These are phyloP conservation scores for Aegilops bicornis DNA, from an alignment of 176 grass and related monocot genomes.

Conservation along the genomic window DNA sequence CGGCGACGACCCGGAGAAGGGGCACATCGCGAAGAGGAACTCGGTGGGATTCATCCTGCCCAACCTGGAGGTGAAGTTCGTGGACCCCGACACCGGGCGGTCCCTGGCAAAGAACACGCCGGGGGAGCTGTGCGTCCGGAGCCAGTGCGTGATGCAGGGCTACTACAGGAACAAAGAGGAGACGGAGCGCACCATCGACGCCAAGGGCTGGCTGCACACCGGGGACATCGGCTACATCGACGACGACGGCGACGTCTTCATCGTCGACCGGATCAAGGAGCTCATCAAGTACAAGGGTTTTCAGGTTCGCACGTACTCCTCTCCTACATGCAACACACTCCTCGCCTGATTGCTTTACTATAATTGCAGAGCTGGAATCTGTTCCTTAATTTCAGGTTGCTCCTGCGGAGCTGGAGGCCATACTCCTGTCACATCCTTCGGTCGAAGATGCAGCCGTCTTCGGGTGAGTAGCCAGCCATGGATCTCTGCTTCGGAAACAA, in stretches of 20 bases:
- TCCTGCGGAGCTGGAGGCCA: slow-evolving; percentile 82
- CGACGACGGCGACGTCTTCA: slow-evolving; percentile 84
- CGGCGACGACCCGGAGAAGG: slow-evolving; percentile 34
- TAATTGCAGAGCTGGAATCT: too few species aligned
- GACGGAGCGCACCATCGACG: slow-evolving; percentile 72
- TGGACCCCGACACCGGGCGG: slow-evolving; percentile 57
- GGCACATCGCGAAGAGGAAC: slow-evolving; percentile 55
- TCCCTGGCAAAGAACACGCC: slow-evolving; percentile 73
- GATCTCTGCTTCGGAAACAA: background rate
- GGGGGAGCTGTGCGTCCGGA: slow-evolving; percentile 74
- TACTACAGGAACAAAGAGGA: slow-evolving; percentile 79
- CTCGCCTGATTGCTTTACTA: too few species aligned
- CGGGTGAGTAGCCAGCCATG: slow-evolving; percentile 28
- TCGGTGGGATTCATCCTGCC: slow-evolving; percentile 90
- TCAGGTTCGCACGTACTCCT: slow-evolving; percentile 42
- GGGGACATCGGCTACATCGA: slow-evolving; percentile 94
- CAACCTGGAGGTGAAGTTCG: slow-evolving; percentile 91
- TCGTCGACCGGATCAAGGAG: slow-evolving; percentile 84
- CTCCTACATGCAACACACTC: too few species aligned
- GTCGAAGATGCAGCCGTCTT: slow-evolving; percentile 82
- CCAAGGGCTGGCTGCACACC: slow-evolving; percentile 78
- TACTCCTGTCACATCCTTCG: slow-evolving; percentile 70
- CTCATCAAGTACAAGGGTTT: slow-evolving; percentile 98
- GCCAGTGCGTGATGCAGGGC: slow-evolving; percentile 89
- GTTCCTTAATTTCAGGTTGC: slow-evolving; percentile 63